Percentiles rank a stretch among this genome's conserved stretches.
These are phyloP conservation scores for Aureobasidium mangrovei DNA, from an alignment of 2,329 filamentous ascomycete genomes.

Conservation along the genomic window DNA sequence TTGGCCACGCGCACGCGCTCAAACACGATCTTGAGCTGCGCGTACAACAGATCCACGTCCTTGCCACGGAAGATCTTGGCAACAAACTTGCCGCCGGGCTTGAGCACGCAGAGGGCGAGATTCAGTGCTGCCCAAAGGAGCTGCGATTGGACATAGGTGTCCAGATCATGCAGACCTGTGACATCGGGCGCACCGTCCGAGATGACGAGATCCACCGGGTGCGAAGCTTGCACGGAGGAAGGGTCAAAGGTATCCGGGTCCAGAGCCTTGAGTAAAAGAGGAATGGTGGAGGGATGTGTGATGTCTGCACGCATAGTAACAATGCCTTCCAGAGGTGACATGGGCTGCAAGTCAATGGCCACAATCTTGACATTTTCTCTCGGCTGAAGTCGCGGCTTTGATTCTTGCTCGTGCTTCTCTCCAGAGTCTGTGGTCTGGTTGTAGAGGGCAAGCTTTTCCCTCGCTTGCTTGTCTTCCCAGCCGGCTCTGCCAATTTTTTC, in stretches of 20 bases:
- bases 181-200: constrained; percentile 95
- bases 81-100: constrained; percentile 89
- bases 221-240: constrained; percentile 43
- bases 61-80: constrained; percentile 95
- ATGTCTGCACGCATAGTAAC: constrained; percentile 90
- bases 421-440: not conserved
- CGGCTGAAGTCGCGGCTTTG: constrained; percentile 15
- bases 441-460: constrained; percentile 50
- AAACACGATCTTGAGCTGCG: constrained; percentile 88
- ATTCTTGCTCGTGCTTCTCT: not conserved
- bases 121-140: constrained; percentile 90
- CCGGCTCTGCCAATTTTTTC: constrained; percentile 79
- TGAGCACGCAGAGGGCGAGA: constrained; percentile 82
- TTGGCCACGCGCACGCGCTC: constrained; percentile 82
- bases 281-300: constrained; percentile 91
- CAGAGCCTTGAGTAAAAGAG: constrained; percentile 74
- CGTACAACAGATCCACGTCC: constrained; percentile 92
- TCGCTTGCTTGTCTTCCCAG: constrained; percentile 76
- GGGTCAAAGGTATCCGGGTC: constrained; percentile 53
- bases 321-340: constrained; percentile 87
- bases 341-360: constrained; percentile 90
- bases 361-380: constrained; percentile 73
- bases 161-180: constrained; percentile 90
- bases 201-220: constrained; percentile 85
- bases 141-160: constrained; percentile 96